phyloP scores from a whole-genome alignment of 2,329 filamentous ascomycete species.

The Stagonosporopsis vannaccii region DNA sequence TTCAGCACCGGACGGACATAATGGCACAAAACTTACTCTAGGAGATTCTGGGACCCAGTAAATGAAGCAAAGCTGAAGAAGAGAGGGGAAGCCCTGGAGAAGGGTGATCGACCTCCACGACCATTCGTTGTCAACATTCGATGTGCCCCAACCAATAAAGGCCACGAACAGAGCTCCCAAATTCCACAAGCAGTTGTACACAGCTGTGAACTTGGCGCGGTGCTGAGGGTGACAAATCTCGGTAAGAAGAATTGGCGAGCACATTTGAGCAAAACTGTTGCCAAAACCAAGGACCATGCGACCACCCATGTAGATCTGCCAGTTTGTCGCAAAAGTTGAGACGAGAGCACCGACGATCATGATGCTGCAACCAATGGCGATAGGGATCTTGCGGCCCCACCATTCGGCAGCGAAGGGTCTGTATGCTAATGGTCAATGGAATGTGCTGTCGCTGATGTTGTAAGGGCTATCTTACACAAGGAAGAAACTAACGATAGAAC shows the following conservation, averaged over 20 bases:
- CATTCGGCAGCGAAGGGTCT: slow-evolving; percentile 50
- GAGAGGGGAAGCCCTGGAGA: slow-evolving; percentile 56
- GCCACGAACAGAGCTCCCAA: slow-evolving; percentile 64
- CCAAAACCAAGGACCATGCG: slow-evolving; percentile 72
- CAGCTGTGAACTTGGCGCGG: slow-evolving; percentile 67
- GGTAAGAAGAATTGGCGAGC: slow-evolving; percentile 68
- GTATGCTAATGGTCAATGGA: not conserved
- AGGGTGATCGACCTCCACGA: slow-evolving; percentile 61
- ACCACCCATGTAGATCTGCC: slow-evolving; percentile 62
- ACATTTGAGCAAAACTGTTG: slow-evolving; percentile 69
- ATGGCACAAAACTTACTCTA: not conserved
- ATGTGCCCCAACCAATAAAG: slow-evolving; percentile 59
- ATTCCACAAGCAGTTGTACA: slow-evolving; percentile 75
- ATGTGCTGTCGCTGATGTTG: not conserved
- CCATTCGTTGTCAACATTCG: slow-evolving; percentile 55
- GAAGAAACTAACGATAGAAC: slow-evolving; percentile 48
- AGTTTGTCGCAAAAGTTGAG: slow-evolving; percentile 34
- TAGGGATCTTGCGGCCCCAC: slow-evolving; percentile 53
- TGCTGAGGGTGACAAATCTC: slow-evolving; percentile 74
- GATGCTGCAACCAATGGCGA: slow-evolving; percentile 52
- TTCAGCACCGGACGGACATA: not conserved
- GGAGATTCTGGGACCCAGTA: slow-evolving; percentile 70
- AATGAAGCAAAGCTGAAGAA: slow-evolving; percentile 69
- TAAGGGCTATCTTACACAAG: slow-evolving; percentile 20
- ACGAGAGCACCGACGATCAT: slow-evolving; percentile 54